phyloP scores from a whole-genome alignment of 129 eudicot genomes.

The Logfia minima region DNA sequence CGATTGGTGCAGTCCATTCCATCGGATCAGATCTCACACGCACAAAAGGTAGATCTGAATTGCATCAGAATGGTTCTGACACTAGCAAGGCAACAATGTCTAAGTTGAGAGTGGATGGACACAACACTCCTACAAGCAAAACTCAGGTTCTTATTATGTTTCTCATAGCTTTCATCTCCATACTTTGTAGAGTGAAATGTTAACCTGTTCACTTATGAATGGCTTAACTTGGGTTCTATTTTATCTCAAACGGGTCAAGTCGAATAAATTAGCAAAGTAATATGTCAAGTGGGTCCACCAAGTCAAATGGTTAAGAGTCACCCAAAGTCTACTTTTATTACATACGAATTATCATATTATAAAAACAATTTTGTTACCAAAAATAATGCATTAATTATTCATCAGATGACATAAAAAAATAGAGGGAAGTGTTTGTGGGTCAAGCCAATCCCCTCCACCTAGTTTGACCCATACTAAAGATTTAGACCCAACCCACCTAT shows the following conservation, averaged over 20 bases:
- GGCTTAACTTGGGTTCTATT: background rate
- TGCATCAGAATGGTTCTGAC: slow-evolving; percentile 44
- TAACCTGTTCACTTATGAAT: background rate
- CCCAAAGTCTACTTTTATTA: background rate
- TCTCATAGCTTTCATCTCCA: background rate
- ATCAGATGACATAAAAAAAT: background rate
- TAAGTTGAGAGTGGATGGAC: slow-evolving; percentile 47
- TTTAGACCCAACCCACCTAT: background rate
- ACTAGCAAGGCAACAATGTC: slow-evolving; percentile 50
- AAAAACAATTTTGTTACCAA: background rate
- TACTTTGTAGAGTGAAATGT: background rate
- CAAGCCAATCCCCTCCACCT: background rate
- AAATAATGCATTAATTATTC: background rate
- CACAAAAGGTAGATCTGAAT: slow-evolving; percentile 59
- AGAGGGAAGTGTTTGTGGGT: background rate
- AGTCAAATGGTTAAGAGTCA: background rate
- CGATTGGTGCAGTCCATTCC: slow-evolving; percentile 83
- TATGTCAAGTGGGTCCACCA: background rate
- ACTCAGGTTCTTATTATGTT: slow-evolving; percentile 52
- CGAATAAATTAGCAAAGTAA: background rate
- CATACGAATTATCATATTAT: background rate
- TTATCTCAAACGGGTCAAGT: background rate
- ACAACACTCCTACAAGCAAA: slow-evolving; percentile 82
- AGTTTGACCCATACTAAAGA: background rate
- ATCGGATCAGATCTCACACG: slow-evolving; percentile 93